Evolutionary conservation across 2,329 filamentous ascomycete species (phyloP).

Genomic region (Trichoderma endophyticum): DNA sequence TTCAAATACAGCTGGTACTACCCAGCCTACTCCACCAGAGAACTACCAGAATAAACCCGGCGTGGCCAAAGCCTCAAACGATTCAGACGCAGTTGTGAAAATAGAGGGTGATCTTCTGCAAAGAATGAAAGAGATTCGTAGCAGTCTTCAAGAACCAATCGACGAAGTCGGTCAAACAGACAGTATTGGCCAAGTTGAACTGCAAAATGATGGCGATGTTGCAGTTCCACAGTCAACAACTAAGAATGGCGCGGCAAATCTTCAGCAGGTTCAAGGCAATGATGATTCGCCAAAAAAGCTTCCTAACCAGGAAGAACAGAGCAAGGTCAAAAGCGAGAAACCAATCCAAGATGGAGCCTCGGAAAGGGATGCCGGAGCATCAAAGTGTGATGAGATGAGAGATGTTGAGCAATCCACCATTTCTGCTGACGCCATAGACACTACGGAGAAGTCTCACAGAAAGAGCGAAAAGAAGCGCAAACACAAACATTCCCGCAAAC

Average conservation of each 20-base stretch:
- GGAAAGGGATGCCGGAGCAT: background rate
- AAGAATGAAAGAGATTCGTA: no score
- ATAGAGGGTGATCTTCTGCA: background rate
- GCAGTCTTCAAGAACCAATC: no score
- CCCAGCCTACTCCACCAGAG: background rate
- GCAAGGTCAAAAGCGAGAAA: background rate
- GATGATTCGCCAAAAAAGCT: background rate
- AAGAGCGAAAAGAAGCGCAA: background rate
- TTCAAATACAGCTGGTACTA: background rate
- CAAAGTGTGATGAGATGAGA: background rate
- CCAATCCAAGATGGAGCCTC: background rate
- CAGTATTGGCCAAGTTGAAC: background rate
- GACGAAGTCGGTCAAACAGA: background rate
- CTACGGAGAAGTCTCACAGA: background rate
- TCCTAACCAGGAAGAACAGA: background rate
- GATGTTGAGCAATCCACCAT: background rate
- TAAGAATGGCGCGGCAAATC: background rate
- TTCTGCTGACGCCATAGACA: background rate
- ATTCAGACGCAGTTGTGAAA: background rate
- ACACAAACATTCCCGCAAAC: background rate
- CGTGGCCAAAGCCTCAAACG: background rate
- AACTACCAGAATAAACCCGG: no score
- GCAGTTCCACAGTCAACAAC: background rate
- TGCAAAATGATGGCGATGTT: background rate
- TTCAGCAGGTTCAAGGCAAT: background rate